Conservation (phyloP, 116 monocot genomes). For the Trichopus zeylanicus region DNA sequence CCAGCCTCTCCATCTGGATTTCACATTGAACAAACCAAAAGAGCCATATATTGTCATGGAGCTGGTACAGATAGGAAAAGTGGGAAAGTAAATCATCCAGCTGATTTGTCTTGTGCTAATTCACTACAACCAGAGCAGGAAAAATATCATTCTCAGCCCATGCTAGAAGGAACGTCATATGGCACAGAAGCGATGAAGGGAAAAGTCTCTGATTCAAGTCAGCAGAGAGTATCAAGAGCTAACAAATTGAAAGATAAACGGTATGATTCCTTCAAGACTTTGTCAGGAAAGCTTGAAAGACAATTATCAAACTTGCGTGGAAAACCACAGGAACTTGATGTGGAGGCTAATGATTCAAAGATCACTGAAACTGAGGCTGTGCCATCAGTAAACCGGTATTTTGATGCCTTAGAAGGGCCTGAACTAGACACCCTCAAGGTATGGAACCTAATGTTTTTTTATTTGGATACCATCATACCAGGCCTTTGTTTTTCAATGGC, state of each 20-base stretch:
- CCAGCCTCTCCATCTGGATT: conserved; percentile 38
- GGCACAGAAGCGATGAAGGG: not conserved
- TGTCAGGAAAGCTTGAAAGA: conserved; percentile 52
- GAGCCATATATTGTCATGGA: too few species aligned
- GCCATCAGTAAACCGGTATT: conserved; percentile 42
- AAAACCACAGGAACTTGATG: conserved; percentile 22
- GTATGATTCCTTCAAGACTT: conserved; percentile 72
- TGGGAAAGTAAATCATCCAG: not conserved
- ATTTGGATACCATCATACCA: too few species aligned
- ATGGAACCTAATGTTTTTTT: not conserved
- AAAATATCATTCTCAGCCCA: too few species aligned
- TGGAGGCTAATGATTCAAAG: conserved; percentile 1
- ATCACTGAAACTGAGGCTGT: conserved; percentile 7
- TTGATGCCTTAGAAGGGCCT: conserved; percentile 64
- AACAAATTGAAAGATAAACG: too few species aligned
- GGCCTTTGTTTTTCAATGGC: too few species aligned
- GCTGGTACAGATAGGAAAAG: not conserved
- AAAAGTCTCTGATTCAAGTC: not conserved
- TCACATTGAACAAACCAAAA: conserved; percentile 19
- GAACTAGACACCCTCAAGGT: conserved; percentile 67
- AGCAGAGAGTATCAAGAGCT: too few species aligned
- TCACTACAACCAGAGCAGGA: conserved; percentile 1
- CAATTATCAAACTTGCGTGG: conserved; percentile 40
- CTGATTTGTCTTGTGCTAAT: not conserved
- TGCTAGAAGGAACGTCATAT: not conserved